Evolutionary conservation across 352 stramenopile species (phyloP).

Genomic region (Phytophthora pinifolia): DNA sequence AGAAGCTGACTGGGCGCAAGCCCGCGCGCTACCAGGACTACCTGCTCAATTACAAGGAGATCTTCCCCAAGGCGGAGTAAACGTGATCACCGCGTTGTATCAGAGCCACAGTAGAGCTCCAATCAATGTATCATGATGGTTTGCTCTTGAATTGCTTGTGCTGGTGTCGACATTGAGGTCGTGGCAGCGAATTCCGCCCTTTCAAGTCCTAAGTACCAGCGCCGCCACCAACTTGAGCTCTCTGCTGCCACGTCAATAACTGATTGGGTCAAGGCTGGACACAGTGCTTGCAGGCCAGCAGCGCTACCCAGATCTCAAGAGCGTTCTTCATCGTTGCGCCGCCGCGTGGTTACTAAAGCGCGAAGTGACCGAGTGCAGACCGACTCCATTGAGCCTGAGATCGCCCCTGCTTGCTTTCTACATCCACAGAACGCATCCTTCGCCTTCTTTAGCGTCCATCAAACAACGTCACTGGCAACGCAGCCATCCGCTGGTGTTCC

Average conservation of each 20-base stretch:
- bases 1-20: conserved; percentile 28
- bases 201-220: neutral
- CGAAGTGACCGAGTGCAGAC: neutral
- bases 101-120: too few relatives aligned
- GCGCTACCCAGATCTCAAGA: neutral
- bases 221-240: neutral
- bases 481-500: conserved; percentile 3
- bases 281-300: neutral
- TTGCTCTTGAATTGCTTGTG: too few relatives aligned
- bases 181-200: too few relatives aligned
- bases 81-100: too few relatives aligned
- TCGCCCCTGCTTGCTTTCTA: neutral
- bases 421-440: neutral
- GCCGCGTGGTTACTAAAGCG: neutral
- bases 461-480: neutral
- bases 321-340: neutral
- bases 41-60: conserved; percentile 20
- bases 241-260: conserved; percentile 22
- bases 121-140: too few relatives aligned
- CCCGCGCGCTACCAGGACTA: conserved; percentile 11
- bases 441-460: conserved; percentile 5
- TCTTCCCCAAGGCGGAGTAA: conserved; percentile 26
- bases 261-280: neutral
- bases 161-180: too few relatives aligned
- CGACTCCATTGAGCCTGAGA: too few relatives aligned